Evolutionary conservation across 176 grass and related monocot genomes (phyloP).

Genomic region (Cenchrus fungigraminus): DNA sequence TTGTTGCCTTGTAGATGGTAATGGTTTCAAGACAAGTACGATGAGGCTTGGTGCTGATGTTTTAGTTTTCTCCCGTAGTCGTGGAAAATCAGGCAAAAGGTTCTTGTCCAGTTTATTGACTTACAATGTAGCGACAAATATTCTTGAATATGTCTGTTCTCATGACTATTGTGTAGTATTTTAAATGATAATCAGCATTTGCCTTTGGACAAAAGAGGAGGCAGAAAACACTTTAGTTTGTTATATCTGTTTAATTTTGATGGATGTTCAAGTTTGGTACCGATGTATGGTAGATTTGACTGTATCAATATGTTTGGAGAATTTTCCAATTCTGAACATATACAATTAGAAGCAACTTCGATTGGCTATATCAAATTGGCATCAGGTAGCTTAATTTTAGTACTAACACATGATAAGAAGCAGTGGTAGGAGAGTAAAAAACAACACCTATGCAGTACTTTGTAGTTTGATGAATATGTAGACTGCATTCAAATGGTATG

Average conservation of each 20-base stretch:
- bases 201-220: no score
- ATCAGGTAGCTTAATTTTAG: not conserved
- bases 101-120: constrained; percentile 42
- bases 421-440: not conserved
- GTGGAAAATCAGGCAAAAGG: constrained; percentile 73
- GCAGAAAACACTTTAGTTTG: no score
- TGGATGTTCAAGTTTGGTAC: constrained; percentile 10
- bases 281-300: not conserved
- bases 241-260: constrained; percentile 7
- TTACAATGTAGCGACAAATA: constrained; percentile 3
- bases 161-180: constrained; percentile 14
- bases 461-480: not conserved
- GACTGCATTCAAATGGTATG: not conserved
- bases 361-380: constrained; percentile 5
- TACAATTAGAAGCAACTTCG: not conserved
- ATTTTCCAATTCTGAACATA: not conserved
- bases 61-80: constrained; percentile 83
- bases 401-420: not conserved
- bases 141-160: constrained; percentile 39
- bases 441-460: constrained; percentile 10
- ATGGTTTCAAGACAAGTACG: constrained; percentile 60
- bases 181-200: no score
- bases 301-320: not conserved
- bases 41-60: constrained; percentile 49
- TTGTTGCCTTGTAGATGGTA: constrained; percentile 69